Conservation (phyloP, 176 grass and related monocot genomes). For the Triticum aestivum region IWGSC_CS_RefSeq_v2.1 NC_057799.1:523956872-523957371, state of each 20-base stretch:
- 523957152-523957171: background rate
- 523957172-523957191: constrained; percentile 64
- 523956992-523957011: background rate
- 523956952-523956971: background rate
- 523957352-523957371: background rate
- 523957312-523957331: background rate
- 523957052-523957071: background rate
- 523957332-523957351: background rate
- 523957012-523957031: background rate
- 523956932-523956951: background rate
- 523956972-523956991: background rate
- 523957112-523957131: background rate
- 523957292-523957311: constrained; percentile 38
- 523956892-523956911: background rate
- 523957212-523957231: constrained; percentile 48
- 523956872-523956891: background rate
- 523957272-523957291: constrained; percentile 96
- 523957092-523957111: background rate
- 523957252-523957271: constrained; percentile 16
- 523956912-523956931: background rate
- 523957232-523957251: background rate
- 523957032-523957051: background rate
- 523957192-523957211: constrained; percentile 78
- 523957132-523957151: background rate
- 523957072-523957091: background rate